Base-by-base conservation (phyloP, 768 basidiomycete species). In the Boletus barrowsii region DNA sequence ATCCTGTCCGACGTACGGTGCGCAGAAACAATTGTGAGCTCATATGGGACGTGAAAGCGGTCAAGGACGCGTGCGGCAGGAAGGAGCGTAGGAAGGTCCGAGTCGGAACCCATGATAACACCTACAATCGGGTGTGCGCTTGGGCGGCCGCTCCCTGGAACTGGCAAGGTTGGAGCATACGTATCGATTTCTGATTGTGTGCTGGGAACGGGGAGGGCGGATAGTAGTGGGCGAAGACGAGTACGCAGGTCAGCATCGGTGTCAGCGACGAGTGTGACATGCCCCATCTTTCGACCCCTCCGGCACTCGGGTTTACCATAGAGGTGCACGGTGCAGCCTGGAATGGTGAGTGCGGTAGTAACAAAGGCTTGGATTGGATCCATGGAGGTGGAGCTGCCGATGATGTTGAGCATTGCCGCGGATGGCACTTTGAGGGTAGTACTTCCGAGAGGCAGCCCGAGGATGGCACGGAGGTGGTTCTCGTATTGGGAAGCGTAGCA, bases 61-160 rank as follows among this genome's bases (percentile, higher is more conserved):
- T 90, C 86, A 18, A 98, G 81, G 53, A 97, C 85, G 42, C 79
- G 83, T 0, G 96, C 89, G 15, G 90, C 92, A 6, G 93, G 88
- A 15, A 90, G 79, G 88, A 99, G 94, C 18, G 87, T 84, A 0
- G 93, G 90, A n/a, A 99, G 75, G 69, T 99, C 97, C 14, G 96
- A 98, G 72, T 98, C 96, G 10, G 93, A 96, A 17, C 97, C 97
- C 97, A 98, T 99, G 68, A 99, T 94, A 55, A 99, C 81, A 1
- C 90, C 88, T 0, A 98, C 90, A 11, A 98, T 78, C 7, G 96
- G 94, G 47, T 83, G 76, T 0, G 72, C 67, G 64, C 86, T 80
- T 8, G 91, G 81, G 66, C 80, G 76, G 2, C 82, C 82, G 17
- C 77, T 74, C 2, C 77, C 74, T 1, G 78, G 73, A 3, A 62